Evolutionary conservation across 164 flowering plant species (phyloP).

Genomic region (Liriodendron chinense): DNA sequence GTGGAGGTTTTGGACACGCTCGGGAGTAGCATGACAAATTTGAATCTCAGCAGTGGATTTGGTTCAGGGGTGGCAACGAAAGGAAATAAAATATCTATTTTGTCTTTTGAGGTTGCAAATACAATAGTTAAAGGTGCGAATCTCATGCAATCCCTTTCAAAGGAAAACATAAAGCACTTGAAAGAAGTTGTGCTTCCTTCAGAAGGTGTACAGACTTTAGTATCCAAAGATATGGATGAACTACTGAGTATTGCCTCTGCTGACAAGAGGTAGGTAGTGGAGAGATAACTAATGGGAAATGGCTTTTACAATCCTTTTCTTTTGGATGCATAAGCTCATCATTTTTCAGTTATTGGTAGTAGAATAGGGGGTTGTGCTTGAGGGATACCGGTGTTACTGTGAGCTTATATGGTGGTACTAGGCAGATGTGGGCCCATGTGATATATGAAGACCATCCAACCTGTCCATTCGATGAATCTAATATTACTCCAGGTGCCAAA

Average conservation of each 20-base stretch:
- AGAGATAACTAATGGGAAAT: not conserved
- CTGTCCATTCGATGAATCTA: too few relatives aligned
- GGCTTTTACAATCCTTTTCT: not conserved
- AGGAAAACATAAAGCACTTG: conserved; percentile 60
- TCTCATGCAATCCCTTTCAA: conserved; percentile 79
- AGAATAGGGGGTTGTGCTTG: not conserved
- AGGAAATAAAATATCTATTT: conserved; percentile 72
- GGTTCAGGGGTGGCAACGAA: conserved; percentile 65
- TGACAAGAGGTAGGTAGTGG: conserved; percentile 69
- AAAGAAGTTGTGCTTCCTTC: conserved; percentile 76
- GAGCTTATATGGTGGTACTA: too few relatives aligned
- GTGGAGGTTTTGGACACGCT: conserved; percentile 88
- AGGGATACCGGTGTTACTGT: too few relatives aligned
- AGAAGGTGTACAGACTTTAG: conserved; percentile 70
- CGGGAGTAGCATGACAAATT: conserved; percentile 86
- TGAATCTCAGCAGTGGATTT: conserved; percentile 64
- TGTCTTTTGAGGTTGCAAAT: conserved; percentile 90
- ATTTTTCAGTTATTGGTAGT: not conserved
- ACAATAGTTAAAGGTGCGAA: conserved; percentile 85
- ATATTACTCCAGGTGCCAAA: too few relatives aligned
- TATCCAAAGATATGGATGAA: conserved; percentile 73
- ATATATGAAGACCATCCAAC: too few relatives aligned
- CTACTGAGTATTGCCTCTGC: conserved; percentile 75
- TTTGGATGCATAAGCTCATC: not conserved
- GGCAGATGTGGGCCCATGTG: too few relatives aligned